Percentiles rank a stretch among this genome's conserved stretches.
Conservation (phyloP, 2,329 filamentous ascomycete species). For the Pseudogymnoascus sp. region DNA sequence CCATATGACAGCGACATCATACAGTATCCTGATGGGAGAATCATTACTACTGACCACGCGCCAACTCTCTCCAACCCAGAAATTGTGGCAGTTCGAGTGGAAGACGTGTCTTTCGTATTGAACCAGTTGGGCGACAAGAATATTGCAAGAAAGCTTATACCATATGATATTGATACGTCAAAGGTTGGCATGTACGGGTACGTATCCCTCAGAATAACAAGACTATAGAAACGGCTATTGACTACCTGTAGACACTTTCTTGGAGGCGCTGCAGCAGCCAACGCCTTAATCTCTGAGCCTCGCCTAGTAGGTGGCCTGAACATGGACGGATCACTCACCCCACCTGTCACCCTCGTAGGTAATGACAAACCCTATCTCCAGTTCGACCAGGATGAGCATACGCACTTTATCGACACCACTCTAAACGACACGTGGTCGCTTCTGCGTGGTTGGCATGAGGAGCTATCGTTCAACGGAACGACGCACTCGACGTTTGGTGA, state of each 20-base stretch:
- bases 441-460: constrained; percentile 25
- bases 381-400: background rate
- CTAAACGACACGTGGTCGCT: constrained; percentile 25
- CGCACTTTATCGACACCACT: background rate
- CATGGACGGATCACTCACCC: constrained; percentile 30
- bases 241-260: constrained; percentile 15
- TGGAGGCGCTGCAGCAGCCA: constrained; percentile 28
- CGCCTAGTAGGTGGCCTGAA: constrained; percentile 30
- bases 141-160: background rate
- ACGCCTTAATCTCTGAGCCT: constrained; percentile 23
- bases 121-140: constrained; percentile 17
- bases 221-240: too few species aligned
- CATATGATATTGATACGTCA: background rate
- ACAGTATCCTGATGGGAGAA: constrained; percentile 31
- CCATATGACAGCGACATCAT: constrained; percentile 36
- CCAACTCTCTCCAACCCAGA: constrained; percentile 10
- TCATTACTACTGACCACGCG: constrained; percentile 18
- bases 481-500: constrained; percentile 29
- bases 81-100: constrained; percentile 19
- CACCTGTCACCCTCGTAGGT: background rate
- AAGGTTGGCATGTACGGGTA: background rate
- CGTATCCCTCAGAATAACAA: background rate
- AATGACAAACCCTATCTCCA: background rate
- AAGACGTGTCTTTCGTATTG: constrained; percentile 26
- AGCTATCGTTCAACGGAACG: constrained; percentile 25